phyloP scores from a whole-genome alignment of 2,329 filamentous ascomycete genomes.

The Exserohilum turcica region DNA sequence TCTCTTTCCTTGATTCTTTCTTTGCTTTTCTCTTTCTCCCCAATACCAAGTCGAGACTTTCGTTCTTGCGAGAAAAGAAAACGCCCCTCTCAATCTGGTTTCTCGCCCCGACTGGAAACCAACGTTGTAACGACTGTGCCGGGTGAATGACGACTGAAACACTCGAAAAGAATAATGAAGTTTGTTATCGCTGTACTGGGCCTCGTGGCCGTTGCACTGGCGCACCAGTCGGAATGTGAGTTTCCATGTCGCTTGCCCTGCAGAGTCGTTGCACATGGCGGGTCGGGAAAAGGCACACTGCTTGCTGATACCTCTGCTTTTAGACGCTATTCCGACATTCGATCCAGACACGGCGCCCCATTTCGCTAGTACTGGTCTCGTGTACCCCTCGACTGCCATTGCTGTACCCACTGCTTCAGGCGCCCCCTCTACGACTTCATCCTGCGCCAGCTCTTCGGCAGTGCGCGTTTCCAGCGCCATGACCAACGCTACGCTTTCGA shows the following conservation, averaged over 20 bases:
- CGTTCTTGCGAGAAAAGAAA: too few relatives aligned
- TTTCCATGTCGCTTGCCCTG: neutral
- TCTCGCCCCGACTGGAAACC: neutral
- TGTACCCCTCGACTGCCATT: conserved; percentile 21
- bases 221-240: conserved; percentile 10
- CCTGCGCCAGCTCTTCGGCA: conserved; percentile 5
- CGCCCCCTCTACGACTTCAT: conserved; percentile 12
- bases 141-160: neutral
- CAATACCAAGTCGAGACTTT: too few relatives aligned
- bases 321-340: conserved; percentile 27
- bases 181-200: conserved; percentile 4
- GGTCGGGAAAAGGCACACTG: neutral
- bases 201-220: conserved; percentile 6
- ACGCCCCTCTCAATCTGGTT: too few relatives aligned
- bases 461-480: neutral
- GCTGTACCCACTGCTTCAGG: conserved; percentile 10
- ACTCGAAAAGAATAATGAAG: conserved; percentile 8
- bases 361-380: conserved; percentile 25
- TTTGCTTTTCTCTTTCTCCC: too few relatives aligned
- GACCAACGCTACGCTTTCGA: conserved; percentile 11
- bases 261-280: neutral
- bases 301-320: neutral
- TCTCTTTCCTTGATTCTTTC: too few relatives aligned
- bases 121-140: neutral
- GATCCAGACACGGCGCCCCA: conserved; percentile 23